phyloP scores from a whole-genome alignment of 305 asterid species.

The Striga hermonthica region DNA sequence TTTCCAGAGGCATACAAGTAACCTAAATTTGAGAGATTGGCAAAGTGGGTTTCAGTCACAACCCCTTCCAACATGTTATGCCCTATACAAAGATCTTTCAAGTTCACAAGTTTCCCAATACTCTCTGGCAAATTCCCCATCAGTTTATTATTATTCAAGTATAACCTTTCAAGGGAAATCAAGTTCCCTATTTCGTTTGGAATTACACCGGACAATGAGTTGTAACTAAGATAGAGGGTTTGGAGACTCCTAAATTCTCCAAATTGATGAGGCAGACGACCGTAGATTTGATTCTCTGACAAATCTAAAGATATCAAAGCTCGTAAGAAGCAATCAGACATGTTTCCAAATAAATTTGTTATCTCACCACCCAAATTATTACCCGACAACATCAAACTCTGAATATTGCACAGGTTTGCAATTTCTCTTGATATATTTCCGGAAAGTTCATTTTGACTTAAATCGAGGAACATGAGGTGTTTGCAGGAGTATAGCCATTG shows the following conservation, averaged over 20 bases:
- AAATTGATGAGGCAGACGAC: not conserved
- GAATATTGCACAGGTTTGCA: not conserved
- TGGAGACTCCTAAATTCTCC: too few relatives aligned
- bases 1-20: too few relatives aligned
- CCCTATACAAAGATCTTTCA: too few relatives aligned
- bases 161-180: too few relatives aligned
- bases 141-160: too few relatives aligned
- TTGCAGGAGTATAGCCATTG: slow-evolving; percentile 31
- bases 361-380: not conserved
- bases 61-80: too few relatives aligned
- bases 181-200: too few relatives aligned
- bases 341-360: not conserved
- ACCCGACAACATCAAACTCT: not conserved
- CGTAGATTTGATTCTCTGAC: not conserved
- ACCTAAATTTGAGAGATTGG: too few relatives aligned
- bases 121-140: not conserved
- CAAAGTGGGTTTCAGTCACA: too few relatives aligned
- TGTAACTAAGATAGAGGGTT: too few relatives aligned
- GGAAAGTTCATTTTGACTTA: not conserved
- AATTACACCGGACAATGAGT: too few relatives aligned
- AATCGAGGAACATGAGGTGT: slow-evolving; percentile 20
- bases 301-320: not conserved
- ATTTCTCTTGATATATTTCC: slow-evolving; percentile 9
- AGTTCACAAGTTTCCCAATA: too few relatives aligned
- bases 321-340: not conserved